Percentiles rank a stretch among this genome's conserved stretches.
Evolutionary conservation across 768 basidiomycete species (phyloP).

Genomic region (Lentinula sp.): DNA sequence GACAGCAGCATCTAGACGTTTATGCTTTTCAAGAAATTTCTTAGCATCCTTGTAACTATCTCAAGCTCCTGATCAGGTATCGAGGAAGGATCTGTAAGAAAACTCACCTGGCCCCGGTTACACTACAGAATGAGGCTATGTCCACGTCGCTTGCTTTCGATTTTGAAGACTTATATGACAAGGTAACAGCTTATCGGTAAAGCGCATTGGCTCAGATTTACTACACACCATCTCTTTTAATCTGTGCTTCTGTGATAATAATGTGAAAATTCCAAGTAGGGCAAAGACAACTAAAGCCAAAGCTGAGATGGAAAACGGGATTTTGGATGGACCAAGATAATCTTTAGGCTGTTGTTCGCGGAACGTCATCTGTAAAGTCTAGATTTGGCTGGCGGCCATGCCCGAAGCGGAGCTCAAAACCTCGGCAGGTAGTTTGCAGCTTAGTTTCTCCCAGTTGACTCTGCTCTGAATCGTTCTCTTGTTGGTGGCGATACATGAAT

Average conservation of each 20-base stretch:
- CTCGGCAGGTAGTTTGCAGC: not conserved
- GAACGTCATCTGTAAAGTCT: not conserved
- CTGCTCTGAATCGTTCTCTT: no score
- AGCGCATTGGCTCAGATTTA: no score
- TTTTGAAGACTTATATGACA: slow-evolving; percentile 4
- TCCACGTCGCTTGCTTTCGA: slow-evolving; percentile 42
- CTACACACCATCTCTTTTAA: not conserved
- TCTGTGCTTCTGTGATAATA: not conserved
- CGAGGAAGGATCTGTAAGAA: slow-evolving; percentile 2
- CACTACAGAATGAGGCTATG: slow-evolving; percentile 52
- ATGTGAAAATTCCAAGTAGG: not conserved
- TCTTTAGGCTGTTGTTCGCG: not conserved
- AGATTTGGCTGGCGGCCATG: not conserved
- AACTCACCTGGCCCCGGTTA: slow-evolving; percentile 71
- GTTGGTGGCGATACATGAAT: not conserved
- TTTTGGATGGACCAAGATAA: not conserved
- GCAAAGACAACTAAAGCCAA: not conserved
- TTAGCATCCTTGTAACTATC: slow-evolving; percentile 54
- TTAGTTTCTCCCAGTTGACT: not conserved
- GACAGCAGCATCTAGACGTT: slow-evolving; percentile 64
- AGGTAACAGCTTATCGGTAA: not conserved
- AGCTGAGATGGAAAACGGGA: not conserved
- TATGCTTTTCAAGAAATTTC: slow-evolving; percentile 65
- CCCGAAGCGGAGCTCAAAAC: not conserved
- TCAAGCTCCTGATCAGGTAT: slow-evolving; percentile 19